Evolutionary conservation across 331 rosid species (phyloP), one percentile per base, ranked within the genome.

Genomic region (Stylosanthes scabra): DNA sequence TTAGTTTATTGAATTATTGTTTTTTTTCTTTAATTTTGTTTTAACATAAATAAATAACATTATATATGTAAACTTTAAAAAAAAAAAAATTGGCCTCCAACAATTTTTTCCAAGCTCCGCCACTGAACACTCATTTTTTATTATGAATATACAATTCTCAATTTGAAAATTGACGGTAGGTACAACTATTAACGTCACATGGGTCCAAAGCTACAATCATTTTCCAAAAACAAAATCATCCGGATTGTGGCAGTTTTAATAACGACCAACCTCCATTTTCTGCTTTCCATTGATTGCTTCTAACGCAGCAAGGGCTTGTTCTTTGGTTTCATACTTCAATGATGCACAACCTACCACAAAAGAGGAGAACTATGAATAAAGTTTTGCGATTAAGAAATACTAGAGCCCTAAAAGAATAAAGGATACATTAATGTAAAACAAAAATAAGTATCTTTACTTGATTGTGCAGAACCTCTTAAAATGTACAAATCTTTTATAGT

Each of bases 241-340:
- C n/a, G n/a, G n/a, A n/a, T n/a, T n/a, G n/a, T n/a, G n/a, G 41
- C 28, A 27, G 45, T 25, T 56, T 63, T 54, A 75, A 72, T 40
- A 40, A 70, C 71, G 54, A 72, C 93, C 58, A 31, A 92, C 99
- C 98, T 95, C 98, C 97, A 95, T 92, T 88, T 87, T 95, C 80
- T 87, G 82, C 74, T 92, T 92, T 85, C 99, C 99, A 81, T 92
- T 92, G 64, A 95, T 75, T 71, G 90, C 92, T 74, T 88, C 99
- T 37, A 95, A 85, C 61, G 99, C 93, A 76, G 92, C 86, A 69
- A 95, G 89, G 62, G 99, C 99, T 82, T 95, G 96, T 15, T 95
- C 97, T 84, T 95, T 95, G 45, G 98, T 90, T 85, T 95, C 99
- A 61, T 92, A 95, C 87, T 95, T 95, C 72, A 95, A 78, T 85